Evolutionary conservation across 1,139 yeast species (phyloP), one percentile per base, ranked within the genome.

Genomic region (Groenewaldozyma auringiensis): DNA sequence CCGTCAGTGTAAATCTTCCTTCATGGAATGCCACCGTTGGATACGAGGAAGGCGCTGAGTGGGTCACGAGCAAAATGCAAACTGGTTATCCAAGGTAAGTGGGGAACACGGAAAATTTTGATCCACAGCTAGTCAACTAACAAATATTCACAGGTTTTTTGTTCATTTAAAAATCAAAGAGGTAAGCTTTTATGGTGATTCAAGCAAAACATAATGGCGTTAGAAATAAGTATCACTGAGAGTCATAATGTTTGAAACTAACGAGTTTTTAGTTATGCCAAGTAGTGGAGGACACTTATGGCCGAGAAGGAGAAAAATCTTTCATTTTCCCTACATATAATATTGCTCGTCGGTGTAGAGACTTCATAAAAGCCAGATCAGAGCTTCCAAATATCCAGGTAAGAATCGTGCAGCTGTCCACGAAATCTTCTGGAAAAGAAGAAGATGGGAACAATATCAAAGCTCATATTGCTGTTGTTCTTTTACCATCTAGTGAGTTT

Each of bases 1-100:
- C 96, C 0, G 95, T 89, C 1, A 84, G 95, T 8, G 96, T 89
- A 42, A 83, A 95, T 0, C 72, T 89, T 41, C 97, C 97, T 3
- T 84, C 95, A 0, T 89, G 96, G 96, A 85, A 79, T 44, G 88
- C 95, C 33, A 85, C 85, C 11, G 85, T 89, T 2, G 96, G 87
- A 3, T 89, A 89, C 59, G 96, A 89, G 64, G 94, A 85, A 64
- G 95, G 95, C 9, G 79, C 83, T 58, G 81, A 75, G 17, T 82
- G 92, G 86, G 89, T 89, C 3, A 79, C 81, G n/a, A 67, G 72
- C 42, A 78, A 79, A 60, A 83, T 89, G 94, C 71, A 71, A 47
- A 78, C 92, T 2, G 97, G 96, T 1, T 89, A 89, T 63, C 97
- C 97, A 2, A 55, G 72, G 60, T 60, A 47, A 40, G 63, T 45